Evolutionary conservation across 495 filamentous ascomycete genomes (phyloP).

Genomic region (Echria macrotheca): DNA sequence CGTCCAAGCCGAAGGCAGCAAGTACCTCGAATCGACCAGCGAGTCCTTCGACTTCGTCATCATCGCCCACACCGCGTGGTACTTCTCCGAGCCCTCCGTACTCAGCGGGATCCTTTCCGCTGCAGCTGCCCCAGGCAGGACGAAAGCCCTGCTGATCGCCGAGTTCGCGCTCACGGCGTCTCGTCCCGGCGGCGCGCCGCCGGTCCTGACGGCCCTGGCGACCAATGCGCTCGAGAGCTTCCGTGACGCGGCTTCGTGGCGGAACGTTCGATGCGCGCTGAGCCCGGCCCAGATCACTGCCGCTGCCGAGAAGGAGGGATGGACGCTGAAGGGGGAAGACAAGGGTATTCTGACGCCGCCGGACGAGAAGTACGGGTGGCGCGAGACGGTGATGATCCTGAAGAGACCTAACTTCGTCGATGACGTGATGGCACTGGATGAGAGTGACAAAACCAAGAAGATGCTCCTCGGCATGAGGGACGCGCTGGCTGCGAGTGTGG

Average conservation of each 20-base stretch:
- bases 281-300: not conserved
- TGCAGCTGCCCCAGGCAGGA: not conserved
- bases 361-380: not conserved
- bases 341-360: not conserved
- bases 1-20: not conserved
- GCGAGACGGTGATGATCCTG: conserved; percentile 1
- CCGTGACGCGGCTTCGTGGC: not conserved
- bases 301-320: not conserved
- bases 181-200: not conserved
- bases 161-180: not conserved
- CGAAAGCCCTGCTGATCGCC: not conserved
- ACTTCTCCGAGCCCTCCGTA: not conserved
- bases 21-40: not conserved
- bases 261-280: not conserved
- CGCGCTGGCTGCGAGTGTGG: conserved; percentile 2
- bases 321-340: not conserved
- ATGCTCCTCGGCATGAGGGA: conserved; percentile 7
- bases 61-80: conserved; percentile 2
- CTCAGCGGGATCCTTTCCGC: not conserved
- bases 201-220: not conserved
- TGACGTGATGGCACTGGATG: not conserved
- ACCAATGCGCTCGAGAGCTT: not conserved
- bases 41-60: conserved; percentile 5
- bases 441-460: conserved; percentile 2
- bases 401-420: conserved; percentile 1